Conservation (phyloP, 2,329 filamentous ascomycete genomes). For the Ophiostoma ips region DNA sequence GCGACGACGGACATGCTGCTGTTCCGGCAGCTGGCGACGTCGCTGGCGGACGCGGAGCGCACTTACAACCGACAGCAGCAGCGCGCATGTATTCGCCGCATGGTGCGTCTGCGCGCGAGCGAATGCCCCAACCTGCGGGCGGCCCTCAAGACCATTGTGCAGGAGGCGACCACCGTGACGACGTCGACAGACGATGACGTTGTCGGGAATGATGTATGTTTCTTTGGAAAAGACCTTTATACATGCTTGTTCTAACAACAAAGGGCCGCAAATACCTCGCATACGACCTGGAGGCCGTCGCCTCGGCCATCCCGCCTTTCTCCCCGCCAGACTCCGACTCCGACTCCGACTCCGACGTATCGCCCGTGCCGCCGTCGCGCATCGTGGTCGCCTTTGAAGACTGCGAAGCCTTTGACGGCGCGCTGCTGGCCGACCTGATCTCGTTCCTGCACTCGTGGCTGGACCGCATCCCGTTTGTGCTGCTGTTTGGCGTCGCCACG, state of each 20-base stretch:
- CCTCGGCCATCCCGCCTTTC: conserved; percentile 33
- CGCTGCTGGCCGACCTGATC: conserved; percentile 57
- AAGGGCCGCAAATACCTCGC: conserved; percentile 53
- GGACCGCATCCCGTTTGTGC: conserved; percentile 60
- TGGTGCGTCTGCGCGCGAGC: conserved; percentile 54
- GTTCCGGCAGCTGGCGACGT: conserved; percentile 54
- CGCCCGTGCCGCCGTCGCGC: conserved; percentile 33
- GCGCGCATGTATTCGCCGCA: conserved; percentile 28
- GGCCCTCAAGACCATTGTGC: conserved; percentile 58
- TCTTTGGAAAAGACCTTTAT: not conserved
- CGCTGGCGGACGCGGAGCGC: conserved; percentile 27
- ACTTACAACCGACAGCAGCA: conserved; percentile 10
- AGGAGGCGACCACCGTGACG: conserved; percentile 29
- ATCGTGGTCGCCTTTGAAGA: conserved; percentile 66
- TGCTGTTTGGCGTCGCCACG: conserved; percentile 69
- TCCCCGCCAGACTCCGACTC: not conserved
- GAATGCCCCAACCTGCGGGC: conserved; percentile 64
- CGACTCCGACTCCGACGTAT: too few relatives aligned
- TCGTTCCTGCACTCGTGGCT: conserved; percentile 56
- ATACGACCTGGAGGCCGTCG: conserved; percentile 63
- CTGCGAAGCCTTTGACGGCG: conserved; percentile 66
- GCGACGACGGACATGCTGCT: conserved; percentile 60
- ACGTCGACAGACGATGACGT: conserved; percentile 38
- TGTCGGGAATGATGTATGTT: conserved; percentile 21
- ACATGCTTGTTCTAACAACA: not conserved